A percentile compares a stretch with the other conserved stretches of the same genome.
Evolutionary conservation across 2,329 filamentous ascomycete species (phyloP).

Genomic region (Claviceps arundinis): DNA sequence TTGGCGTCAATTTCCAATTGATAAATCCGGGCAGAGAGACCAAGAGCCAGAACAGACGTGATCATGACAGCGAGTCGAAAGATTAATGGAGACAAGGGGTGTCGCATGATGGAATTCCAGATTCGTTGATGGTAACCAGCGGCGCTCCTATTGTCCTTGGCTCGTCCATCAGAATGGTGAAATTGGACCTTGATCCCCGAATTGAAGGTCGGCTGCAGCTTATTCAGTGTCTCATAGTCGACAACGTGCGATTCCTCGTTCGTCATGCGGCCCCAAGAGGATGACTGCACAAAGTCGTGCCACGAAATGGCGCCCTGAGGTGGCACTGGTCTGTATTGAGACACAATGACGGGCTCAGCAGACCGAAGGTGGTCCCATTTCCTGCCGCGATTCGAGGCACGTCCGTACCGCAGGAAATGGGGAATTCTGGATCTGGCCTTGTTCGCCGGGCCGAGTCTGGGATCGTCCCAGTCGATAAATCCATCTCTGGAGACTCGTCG

Average conservation of each 20-base stretch:
- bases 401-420: slow-evolving; percentile 33
- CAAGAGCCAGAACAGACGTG: slow-evolving; percentile 72
- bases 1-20: slow-evolving; percentile 36
- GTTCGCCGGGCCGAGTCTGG: slow-evolving; percentile 20
- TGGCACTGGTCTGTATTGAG: slow-evolving; percentile 29
- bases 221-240: slow-evolving; percentile 29
- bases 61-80: slow-evolving; percentile 73
- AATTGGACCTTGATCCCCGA: slow-evolving; percentile 20
- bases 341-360: slow-evolving; percentile 45
- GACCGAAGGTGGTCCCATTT: slow-evolving; percentile 48
- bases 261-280: slow-evolving; percentile 33
- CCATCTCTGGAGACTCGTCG: slow-evolving; percentile 35
- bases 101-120: slow-evolving; percentile 58
- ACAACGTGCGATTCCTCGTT: slow-evolving; percentile 37
- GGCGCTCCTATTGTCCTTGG: slow-evolving; percentile 15
- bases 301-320: slow-evolving; percentile 32
- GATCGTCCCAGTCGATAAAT: slow-evolving; percentile 29
- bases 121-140: slow-evolving; percentile 37
- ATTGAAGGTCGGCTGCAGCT: slow-evolving; percentile 35
- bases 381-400: slow-evolving; percentile 31
- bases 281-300: slow-evolving; percentile 40
- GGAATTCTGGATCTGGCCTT: slow-evolving; percentile 26
- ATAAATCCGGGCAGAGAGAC: slow-evolving; percentile 63
- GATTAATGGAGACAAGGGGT: slow-evolving; percentile 72
- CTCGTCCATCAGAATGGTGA: slow-evolving; percentile 13